Base-by-base conservation (phyloP, 352 stramenopile species). In the Pythium coloratum region DNA sequence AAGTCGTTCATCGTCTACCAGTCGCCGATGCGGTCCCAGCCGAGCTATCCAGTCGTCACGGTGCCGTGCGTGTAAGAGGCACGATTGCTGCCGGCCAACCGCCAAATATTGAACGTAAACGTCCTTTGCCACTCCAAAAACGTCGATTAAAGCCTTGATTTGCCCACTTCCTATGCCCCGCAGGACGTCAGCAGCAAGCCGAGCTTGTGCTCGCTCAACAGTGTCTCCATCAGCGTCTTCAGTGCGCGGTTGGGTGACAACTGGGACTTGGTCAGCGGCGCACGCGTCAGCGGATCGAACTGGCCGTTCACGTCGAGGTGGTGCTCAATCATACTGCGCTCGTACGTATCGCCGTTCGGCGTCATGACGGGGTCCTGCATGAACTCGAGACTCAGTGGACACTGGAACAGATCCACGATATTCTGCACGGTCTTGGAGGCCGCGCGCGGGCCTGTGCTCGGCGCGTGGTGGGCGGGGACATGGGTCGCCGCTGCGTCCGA, bases 281-380 rank as follows among this genome's bases (percentile, higher is more conserved):
- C 68, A 24, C 80, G 73, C 3, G 84, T 90, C 60, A 90, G 76
- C 24, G 84, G 84, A 64, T 92, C 84, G 47, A 90, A 92, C 30
- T 84, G 78, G 55, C 84, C 84, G 63, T 92, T 92, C 7, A 89
- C 72, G 42, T 83, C 77, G 12, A 92, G 67, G 55, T 92, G 84
- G 26, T 80, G 76, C 55, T 92, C 82, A 42, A 92, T 92, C 84
- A 92, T 90, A 1, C 81, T 77, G 36, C 84, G 84, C 42, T 92
- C 84, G 64, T 90, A 92, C 47, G 84, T 88, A 64, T 89, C 82
- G n/a, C 84, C 84, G 18, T 84, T 84, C 3, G 84, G 81, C 3
- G 82, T 90, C 47, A 85, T 90, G 3, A 92, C 84, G 1, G 84
- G 84, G 54, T 92, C 81, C 36, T 89, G 72, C 84, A 92, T 92